Evolutionary conservation across 2,329 filamentous ascomycete genomes (phyloP).

Genomic region (Trichoderma simmonsii): DNA sequence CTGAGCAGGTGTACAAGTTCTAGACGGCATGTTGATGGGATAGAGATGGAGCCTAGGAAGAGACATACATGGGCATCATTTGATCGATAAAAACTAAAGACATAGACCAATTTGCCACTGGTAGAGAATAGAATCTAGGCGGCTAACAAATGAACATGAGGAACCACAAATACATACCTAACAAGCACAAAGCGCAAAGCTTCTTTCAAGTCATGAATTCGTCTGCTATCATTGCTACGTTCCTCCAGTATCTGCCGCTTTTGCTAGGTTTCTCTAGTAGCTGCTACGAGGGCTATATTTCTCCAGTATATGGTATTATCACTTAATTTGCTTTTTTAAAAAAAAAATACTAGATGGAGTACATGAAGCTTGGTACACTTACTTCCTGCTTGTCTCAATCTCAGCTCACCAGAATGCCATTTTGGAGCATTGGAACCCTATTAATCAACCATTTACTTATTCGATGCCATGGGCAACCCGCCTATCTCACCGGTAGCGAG

Average conservation of each 20-base stretch:
- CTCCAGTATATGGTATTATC: too few relatives aligned
- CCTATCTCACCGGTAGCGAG: not conserved
- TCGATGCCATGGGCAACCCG: not conserved
- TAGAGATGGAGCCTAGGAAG: not conserved
- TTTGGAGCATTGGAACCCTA: not conserved
- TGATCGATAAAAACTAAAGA: not conserved
- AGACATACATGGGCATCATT: constrained; percentile 2
- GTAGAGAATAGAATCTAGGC: constrained; percentile 8
- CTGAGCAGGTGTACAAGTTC: constrained; percentile 93
- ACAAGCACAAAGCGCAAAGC: not conserved
- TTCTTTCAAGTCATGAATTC: not conserved
- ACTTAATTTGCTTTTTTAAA: too few relatives aligned
- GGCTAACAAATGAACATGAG: not conserved
- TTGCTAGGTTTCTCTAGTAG: too few relatives aligned
- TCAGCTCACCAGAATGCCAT: too few relatives aligned
- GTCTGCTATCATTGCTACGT: not conserved
- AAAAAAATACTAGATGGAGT: too few relatives aligned
- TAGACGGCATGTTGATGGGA: constrained; percentile 37
- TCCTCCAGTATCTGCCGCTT: too few relatives aligned
- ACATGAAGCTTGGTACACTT: too few relatives aligned
- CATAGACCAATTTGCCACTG: not conserved
- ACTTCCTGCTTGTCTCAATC: too few relatives aligned
- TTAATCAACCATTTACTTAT: not conserved
- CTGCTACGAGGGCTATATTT: too few relatives aligned
- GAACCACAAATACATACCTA: not conserved